These are phyloP conservation scores for Leccinum variicolor DNA, from an alignment of 768 basidiomycete species.

Conservation along the genomic window DNA sequence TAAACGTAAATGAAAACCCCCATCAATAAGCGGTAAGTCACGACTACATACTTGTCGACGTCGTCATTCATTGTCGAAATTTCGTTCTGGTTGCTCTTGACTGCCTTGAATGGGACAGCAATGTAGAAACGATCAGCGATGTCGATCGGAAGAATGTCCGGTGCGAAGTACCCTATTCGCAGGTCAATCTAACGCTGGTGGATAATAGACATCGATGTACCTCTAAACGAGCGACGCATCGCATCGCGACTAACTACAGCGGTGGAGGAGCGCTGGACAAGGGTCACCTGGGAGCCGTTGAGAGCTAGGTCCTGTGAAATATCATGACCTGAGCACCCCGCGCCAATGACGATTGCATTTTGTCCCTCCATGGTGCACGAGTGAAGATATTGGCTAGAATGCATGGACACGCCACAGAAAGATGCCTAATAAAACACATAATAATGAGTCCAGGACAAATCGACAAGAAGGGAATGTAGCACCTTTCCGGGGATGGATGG, in stretches of 20 bases:
- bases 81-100: not conserved
- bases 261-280: constrained; percentile 10
- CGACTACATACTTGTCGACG: not conserved
- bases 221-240: constrained; percentile 1
- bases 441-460: not conserved
- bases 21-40: not conserved
- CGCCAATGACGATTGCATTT: constrained; percentile 7
- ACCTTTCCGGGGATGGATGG: not conserved
- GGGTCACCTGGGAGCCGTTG: not conserved
- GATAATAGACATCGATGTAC: not conserved
- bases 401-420: not conserved
- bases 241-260: constrained; percentile 7
- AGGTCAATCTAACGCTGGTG: not conserved
- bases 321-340: constrained; percentile 13
- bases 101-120: constrained; percentile 3
- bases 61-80: not conserved
- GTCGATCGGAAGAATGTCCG: constrained; percentile 5
- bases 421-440: not conserved
- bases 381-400: not conserved
- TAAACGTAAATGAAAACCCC: not conserved
- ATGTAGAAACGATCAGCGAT: constrained; percentile 9
- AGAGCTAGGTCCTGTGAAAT: constrained; percentile 10
- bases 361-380: not conserved
- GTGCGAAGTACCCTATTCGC: constrained; percentile 4
- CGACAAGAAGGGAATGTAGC: not conserved